phyloP scores from a whole-genome alignment of 306 rosid species.

The Rubus parviflorus region DNA sequence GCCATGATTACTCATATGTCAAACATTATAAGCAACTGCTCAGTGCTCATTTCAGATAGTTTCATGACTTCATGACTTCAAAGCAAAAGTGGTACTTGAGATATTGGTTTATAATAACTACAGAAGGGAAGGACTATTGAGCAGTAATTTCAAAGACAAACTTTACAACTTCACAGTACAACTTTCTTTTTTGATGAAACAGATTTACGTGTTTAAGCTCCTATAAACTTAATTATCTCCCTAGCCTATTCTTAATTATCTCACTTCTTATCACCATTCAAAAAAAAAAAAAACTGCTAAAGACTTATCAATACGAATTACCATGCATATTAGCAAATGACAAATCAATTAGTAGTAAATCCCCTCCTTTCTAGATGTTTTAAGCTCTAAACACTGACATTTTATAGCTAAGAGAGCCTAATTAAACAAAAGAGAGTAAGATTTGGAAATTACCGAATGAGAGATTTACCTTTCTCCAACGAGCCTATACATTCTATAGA shows the following conservation, averaged over 20 bases:
- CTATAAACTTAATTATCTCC: no score
- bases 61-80: no score
- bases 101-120: no score
- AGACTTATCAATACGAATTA: neutral
- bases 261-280: neutral
- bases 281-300: neutral
- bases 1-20: neutral
- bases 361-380: neutral
- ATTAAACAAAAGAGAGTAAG: no score
- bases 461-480: constrained; percentile 49
- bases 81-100: no score
- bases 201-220: no score
- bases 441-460: no score
- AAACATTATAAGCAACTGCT: neutral
- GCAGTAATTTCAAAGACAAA: neutral
- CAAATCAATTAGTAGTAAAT: neutral
- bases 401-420: neutral
- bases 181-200: no score
- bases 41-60: neutral
- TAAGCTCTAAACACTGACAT: neutral
- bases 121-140: no score
- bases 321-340: neutral
- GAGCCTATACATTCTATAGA: constrained; percentile 54
- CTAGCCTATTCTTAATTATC: no score
- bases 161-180: neutral